Base-by-base conservation (phyloP, 1,284 basidiomycete species). In the Ustilago curta region DNA sequence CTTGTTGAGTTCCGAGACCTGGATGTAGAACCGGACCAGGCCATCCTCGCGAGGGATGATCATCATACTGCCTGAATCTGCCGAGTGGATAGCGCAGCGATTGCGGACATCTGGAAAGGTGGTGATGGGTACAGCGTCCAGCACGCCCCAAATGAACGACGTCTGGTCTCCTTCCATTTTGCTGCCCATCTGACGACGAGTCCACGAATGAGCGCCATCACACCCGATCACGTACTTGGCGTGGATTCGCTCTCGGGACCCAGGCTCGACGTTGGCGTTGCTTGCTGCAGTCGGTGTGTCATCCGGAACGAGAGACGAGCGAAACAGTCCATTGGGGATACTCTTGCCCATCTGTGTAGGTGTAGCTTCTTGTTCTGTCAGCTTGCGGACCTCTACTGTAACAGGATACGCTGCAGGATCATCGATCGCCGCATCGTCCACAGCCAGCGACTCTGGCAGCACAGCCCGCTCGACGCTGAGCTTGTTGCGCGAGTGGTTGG, bases 21-120 rank as follows among this genome's bases (percentile, higher is more conserved):
- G 93, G 53, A 92, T 89, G 83, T 94, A 94, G 3, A 93, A 81
- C 42, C 92, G 88, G 27, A 93, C 88, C 70, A 88, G 88, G 75
- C 92, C 91, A 11, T 84, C 78, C 58, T 86, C 85, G 44, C 92
- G 89, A 0, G 92, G 92, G 57, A 94, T 92, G 65, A 92, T 86
- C 90, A 93, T 90, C 77, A 89, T 89, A 49, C 77, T 78, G 9
- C 80, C 79, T 23, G 71, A 69, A 12, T 82, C 87, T 23, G 61
- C 62, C 0, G 90, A 91, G 82, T 91, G 91, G 39, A 91, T 88
- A 18, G 89, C 90, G 49, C 88, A 88, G 67, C 87, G 87, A 73
- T 90, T 91, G 32, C 93, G 90, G 70, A 92, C 90, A 84, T 95
- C 93, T 0, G 93, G 93, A 80, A 75, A 63, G 47, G 49, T 31